Percentiles rank a stretch among this genome's conserved stretches.
Conservation (phyloP, 2,329 filamentous ascomycete species). For the Pseudogymnoascus sp. region DNA sequence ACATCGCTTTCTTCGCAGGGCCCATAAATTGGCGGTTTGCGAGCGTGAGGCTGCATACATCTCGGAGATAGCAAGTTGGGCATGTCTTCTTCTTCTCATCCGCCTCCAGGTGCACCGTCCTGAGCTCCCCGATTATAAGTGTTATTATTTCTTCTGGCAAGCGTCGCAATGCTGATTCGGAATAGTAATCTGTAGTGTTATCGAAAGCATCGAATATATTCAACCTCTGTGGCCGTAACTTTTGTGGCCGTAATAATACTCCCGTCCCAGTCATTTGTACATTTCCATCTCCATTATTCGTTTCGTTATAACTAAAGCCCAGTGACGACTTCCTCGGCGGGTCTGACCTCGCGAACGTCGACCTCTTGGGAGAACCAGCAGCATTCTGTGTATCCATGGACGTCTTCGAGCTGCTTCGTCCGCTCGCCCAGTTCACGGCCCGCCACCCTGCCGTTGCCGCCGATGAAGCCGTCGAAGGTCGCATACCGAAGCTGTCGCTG, state of each 20-base stretch:
- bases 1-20: slow-evolving; percentile 21
- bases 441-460: background rate
- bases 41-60: slow-evolving; percentile 44
- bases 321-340: background rate
- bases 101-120: slow-evolving; percentile 39
- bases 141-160: slow-evolving; percentile 52
- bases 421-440: background rate
- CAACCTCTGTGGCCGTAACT: slow-evolving; percentile 1
- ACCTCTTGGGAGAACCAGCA: background rate
- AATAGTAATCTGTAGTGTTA: background rate
- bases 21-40: background rate
- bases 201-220: slow-evolving; percentile 4
- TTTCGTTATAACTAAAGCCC: background rate
- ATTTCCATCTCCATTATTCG: background rate
- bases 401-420: background rate
- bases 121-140: slow-evolving; percentile 47
- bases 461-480: background rate
- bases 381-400: background rate
- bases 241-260: background rate
- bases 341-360: background rate
- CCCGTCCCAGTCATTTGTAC: background rate
- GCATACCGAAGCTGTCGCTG: slow-evolving; percentile 3
- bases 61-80: slow-evolving; percentile 58
- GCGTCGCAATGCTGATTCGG: background rate
- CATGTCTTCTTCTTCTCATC: slow-evolving; percentile 38